These are phyloP conservation scores for Alloascoidea hylecoeti DNA, from an alignment of 805 yeast genomes.

Conservation along the genomic window DNA sequence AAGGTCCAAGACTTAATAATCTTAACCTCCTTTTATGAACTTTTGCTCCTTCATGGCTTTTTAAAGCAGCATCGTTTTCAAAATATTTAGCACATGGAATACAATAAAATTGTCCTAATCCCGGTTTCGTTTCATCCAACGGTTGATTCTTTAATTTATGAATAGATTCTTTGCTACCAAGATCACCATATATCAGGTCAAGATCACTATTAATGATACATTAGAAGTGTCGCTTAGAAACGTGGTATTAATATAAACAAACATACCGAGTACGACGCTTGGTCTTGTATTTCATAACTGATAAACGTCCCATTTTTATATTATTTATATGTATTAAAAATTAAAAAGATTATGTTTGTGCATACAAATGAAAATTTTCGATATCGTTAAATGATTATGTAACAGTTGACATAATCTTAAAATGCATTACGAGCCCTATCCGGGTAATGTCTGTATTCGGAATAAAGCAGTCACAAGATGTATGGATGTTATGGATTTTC, in stretches of 20 bases:
- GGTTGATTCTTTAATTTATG: slow-evolving; percentile 63
- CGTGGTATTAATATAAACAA: neutral
- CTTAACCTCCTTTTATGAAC: slow-evolving; percentile 69
- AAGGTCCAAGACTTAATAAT: slow-evolving; percentile 64
- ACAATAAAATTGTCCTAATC: slow-evolving; percentile 90
- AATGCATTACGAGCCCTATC: too few relatives aligned
- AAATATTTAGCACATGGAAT: slow-evolving; percentile 88
- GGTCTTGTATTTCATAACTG: slow-evolving; percentile 78
- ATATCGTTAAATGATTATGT: too few relatives aligned
- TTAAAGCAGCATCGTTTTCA: slow-evolving; percentile 62
- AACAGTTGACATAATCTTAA: too few relatives aligned
- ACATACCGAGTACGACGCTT: slow-evolving; percentile 18
- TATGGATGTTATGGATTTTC: neutral
- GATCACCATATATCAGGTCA: slow-evolving; percentile 70
- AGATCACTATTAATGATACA: slow-evolving; percentile 41
- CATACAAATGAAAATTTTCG: too few relatives aligned
- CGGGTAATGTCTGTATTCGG: too few relatives aligned
- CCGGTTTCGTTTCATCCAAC: slow-evolving; percentile 81
- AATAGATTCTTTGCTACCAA: slow-evolving; percentile 51
- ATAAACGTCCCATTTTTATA: slow-evolving; percentile 68
- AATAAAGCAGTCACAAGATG: too few relatives aligned
- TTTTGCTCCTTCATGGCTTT: slow-evolving; percentile 60
- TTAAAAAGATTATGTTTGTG: too few relatives aligned
- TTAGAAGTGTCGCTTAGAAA: slow-evolving; percentile 1
- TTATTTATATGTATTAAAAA: slow-evolving; percentile 4